Conservation (phyloP, 805 yeast genomes). For the Scheffersomyces ergatensis region DNA sequence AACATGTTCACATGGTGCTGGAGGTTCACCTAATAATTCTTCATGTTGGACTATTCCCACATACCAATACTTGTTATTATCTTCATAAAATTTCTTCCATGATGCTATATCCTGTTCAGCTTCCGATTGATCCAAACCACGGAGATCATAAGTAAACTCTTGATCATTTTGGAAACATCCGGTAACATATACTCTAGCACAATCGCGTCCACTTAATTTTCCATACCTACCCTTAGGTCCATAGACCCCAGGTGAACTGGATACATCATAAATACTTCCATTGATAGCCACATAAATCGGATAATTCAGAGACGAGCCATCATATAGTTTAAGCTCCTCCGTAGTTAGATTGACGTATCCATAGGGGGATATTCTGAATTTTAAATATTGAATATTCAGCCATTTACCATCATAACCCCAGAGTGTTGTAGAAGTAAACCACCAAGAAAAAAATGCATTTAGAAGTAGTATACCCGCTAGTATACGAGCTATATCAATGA, state of each 20-base stretch:
- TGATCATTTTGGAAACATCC: slow-evolving; percentile 59
- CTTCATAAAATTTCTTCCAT: slow-evolving; percentile 54
- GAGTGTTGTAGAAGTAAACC: slow-evolving; percentile 52
- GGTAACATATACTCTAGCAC: slow-evolving; percentile 66
- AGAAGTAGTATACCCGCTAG: slow-evolving; percentile 45
- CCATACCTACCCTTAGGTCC: slow-evolving; percentile 53
- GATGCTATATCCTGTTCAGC: slow-evolving; percentile 37
- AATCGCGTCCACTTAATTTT: slow-evolving; percentile 62
- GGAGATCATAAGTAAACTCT: slow-evolving; percentile 63
- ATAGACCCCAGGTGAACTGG: slow-evolving; percentile 47
- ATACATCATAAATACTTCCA: slow-evolving; percentile 66
- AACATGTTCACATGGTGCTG: slow-evolving; percentile 43
- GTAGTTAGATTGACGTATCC: slow-evolving; percentile 33
- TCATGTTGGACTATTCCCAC: slow-evolving; percentile 56
- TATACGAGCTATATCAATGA: slow-evolving; percentile 43
- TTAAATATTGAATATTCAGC: slow-evolving; percentile 39
- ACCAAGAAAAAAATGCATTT: slow-evolving; percentile 51
- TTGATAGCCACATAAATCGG: slow-evolving; percentile 62
- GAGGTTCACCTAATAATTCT: slow-evolving; percentile 46
- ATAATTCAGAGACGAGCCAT: slow-evolving; percentile 45
- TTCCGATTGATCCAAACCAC: slow-evolving; percentile 51
- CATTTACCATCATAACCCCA: slow-evolving; percentile 63
- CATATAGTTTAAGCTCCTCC: slow-evolving; percentile 44
- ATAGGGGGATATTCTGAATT: not conserved
- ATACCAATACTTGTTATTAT: slow-evolving; percentile 53